Percentiles rank a stretch among this genome's conserved stretches.
Conservation (phyloP, 257 asterid species). For the Mentha longifolia region DNA sequence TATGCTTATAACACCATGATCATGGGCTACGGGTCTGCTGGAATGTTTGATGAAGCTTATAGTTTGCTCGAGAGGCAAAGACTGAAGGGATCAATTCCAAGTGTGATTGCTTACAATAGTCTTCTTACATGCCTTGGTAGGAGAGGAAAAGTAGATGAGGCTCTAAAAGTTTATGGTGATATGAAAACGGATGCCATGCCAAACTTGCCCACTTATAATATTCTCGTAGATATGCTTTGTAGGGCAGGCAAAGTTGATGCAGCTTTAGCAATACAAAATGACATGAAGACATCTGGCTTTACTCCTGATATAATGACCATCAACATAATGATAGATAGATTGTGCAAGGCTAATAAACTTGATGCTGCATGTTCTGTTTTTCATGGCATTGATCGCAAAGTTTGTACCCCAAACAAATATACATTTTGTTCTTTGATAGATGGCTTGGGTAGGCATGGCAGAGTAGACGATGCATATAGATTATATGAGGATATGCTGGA, state of each 20-base stretch:
- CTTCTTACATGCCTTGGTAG: conserved; percentile 86
- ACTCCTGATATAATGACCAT: conserved; percentile 72
- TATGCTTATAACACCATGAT: conserved; percentile 96
- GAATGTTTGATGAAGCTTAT: conserved; percentile 82
- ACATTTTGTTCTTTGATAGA: conserved; percentile 89
- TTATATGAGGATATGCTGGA: conserved; percentile 87
- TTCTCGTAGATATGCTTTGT: conserved; percentile 85
- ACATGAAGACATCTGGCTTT: conserved; percentile 71
- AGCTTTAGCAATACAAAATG: conserved; percentile 68
- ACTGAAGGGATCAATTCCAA: conserved; percentile 81
- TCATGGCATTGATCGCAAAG: conserved; percentile 67
- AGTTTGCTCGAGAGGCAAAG: conserved; percentile 87
- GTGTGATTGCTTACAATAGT: conserved; percentile 86
- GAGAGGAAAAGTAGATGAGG: conserved; percentile 77
- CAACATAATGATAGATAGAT: conserved; percentile 89
- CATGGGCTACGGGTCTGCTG: conserved; percentile 91
- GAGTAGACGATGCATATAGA: conserved; percentile 81
- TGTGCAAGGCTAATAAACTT: conserved; percentile 86
- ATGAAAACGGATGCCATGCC: conserved; percentile 95
- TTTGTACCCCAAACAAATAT: conserved; percentile 65
- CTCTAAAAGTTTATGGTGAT: conserved; percentile 63
- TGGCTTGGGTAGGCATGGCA: conserved; percentile 91
- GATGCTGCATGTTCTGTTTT: conserved; percentile 84
- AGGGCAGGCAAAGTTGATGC: conserved; percentile 62
- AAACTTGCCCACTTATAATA: conserved; percentile 82